Base-by-base conservation (phyloP, 345 rosid genomes). In the Abelmoschus esculentus region DNA sequence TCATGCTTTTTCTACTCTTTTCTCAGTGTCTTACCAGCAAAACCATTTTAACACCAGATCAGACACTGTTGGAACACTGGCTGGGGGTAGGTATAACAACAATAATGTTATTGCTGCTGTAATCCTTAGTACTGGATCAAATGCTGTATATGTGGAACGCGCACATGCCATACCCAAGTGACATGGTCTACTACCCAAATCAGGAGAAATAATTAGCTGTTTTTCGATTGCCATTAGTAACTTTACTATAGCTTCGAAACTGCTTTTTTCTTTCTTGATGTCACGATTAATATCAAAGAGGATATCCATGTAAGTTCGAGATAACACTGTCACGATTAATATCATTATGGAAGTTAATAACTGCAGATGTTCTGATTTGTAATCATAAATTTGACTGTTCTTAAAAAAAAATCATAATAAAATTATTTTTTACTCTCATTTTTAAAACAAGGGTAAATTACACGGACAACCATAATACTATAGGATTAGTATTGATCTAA, bases 131-230 rank as follows among this genome's bases (percentile, higher is more conserved):
- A 92, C 99, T 0, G 98, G 98, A 67, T 81, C 99, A 55, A 96
- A 96, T 80, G 98, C 98, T 50, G 99, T 98, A 7, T 96, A 92
- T 75, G 99, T 91, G 22, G 99, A 96, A 71, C 88, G 96, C 64
- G 98, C 90, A 12, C 82, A 84, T 46, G 93, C 96, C 65, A 91
- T 93, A 74, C 97, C 97, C 42, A 95, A 95, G 75, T 89, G 96
- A 96, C 93, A 91, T 9, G 96, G 96, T 70, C 77, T 77, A 54
- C 86, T 83, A 34, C 96, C 99, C 17, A 85, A 85, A 68, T 89
- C 99, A 17, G 96, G 96, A 36, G 99, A 91, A 91, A 91, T 95
- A 97, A 97, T 95, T 71, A 59, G 90, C 77, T 70, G 18, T 69
- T 50, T 36, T 54, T 68, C 47, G 15, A 47, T 55, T 66, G 31